phyloP scores from a whole-genome alignment of 352 stramenopile genomes.

The Plasmopara muralis region DNA sequence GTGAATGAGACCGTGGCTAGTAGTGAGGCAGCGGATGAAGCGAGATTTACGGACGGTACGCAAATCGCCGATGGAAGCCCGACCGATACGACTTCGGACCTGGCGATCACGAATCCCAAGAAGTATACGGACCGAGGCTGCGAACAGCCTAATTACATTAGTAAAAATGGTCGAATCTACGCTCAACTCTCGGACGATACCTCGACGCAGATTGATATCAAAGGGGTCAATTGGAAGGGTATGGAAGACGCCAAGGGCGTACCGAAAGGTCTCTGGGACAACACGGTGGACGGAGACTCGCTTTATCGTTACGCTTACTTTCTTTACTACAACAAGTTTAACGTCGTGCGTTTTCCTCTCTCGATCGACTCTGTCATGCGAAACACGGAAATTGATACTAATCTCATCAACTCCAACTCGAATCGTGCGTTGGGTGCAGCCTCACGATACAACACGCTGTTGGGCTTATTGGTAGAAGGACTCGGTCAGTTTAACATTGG shows the following conservation, averaged over 20 bases:
- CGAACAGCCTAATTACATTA: slow-evolving; percentile 77
- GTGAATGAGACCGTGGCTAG: slow-evolving; percentile 46
- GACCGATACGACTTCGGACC: slow-evolving; percentile 34
- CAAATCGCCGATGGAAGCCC: slow-evolving; percentile 59
- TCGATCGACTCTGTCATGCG: slow-evolving; percentile 64
- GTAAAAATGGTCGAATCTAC: slow-evolving; percentile 67
- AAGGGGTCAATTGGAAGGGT: slow-evolving; percentile 82
- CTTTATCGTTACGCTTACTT: slow-evolving; percentile 74
- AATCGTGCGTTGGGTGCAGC: slow-evolving; percentile 57
- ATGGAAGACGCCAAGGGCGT: slow-evolving; percentile 71
- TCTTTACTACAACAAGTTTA: slow-evolving; percentile 72
- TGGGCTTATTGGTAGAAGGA: slow-evolving; percentile 55
- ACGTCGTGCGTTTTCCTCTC: slow-evolving; percentile 67
- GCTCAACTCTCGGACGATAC: slow-evolving; percentile 44
- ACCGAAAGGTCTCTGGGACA: slow-evolving; percentile 76
- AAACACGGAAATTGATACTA: slow-evolving; percentile 51
- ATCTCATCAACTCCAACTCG: slow-evolving; percentile 81
- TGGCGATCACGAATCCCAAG: slow-evolving; percentile 63
- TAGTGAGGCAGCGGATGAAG: slow-evolving; percentile 39
- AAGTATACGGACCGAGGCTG: slow-evolving; percentile 65
- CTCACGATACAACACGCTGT: slow-evolving; percentile 60
- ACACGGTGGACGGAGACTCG: slow-evolving; percentile 66
- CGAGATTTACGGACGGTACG: slow-evolving; percentile 48
- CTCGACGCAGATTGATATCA: slow-evolving; percentile 69
- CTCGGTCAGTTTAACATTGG: slow-evolving; percentile 70